Evolutionary conservation across 306 rosid species (phyloP).

Genomic region (Cicer yamashitae): DNA sequence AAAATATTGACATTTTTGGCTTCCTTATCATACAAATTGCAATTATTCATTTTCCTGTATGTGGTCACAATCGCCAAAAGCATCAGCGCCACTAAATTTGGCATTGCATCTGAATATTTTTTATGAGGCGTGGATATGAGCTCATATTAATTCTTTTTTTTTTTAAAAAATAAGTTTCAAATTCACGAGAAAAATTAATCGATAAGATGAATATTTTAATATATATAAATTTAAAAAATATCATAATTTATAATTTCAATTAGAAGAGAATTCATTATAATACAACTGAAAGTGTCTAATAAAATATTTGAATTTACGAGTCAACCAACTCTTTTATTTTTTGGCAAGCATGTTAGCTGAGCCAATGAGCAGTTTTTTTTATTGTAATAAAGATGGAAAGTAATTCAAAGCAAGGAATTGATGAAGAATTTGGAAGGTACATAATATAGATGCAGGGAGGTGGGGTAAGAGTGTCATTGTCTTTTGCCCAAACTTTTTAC

Average conservation of each 20-base stretch:
- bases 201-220: too few relatives aligned
- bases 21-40: background rate
- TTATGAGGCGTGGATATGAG: constrained; percentile 4
- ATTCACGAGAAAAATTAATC: too few relatives aligned
- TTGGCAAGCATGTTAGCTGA: too few relatives aligned
- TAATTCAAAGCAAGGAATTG: constrained; percentile 1
- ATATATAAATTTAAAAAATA: too few relatives aligned
- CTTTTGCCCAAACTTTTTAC: constrained; percentile 37
- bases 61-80: constrained; percentile 41
- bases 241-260: too few relatives aligned
- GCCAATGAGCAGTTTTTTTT: background rate
- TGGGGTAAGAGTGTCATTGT: constrained; percentile 44
- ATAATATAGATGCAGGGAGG: constrained; percentile 25
- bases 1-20: background rate
- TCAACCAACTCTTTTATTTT: too few relatives aligned
- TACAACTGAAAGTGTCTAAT: too few relatives aligned
- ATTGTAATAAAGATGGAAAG: background rate
- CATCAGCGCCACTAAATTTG: constrained; percentile 36
- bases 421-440: constrained; percentile 42
- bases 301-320: too few relatives aligned
- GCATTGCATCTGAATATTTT: constrained; percentile 41
- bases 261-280: too few relatives aligned
- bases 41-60: constrained; percentile 22
- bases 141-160: background rate
- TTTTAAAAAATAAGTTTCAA: background rate